phyloP scores from a whole-genome alignment of 352 stramenopile species.

The Phytophthora sansomeana region DNA sequence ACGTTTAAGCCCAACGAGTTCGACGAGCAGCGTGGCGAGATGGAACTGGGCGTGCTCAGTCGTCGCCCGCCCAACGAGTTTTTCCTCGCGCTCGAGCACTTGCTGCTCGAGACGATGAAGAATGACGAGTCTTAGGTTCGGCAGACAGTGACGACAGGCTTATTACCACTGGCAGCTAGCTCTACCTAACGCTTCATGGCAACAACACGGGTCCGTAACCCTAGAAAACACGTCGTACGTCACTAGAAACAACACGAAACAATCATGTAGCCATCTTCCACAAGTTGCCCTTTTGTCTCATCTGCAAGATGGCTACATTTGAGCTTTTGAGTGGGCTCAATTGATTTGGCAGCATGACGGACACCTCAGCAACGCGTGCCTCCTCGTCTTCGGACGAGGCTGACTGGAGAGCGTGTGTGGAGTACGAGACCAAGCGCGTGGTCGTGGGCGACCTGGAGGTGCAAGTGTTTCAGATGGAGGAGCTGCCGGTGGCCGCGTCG shows the following conservation, averaged over 20 bases:
- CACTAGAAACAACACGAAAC: not conserved
- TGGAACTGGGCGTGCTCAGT: slow-evolving; percentile 64
- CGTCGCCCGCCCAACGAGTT: slow-evolving; percentile 71
- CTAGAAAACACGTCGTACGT: slow-evolving; percentile 12
- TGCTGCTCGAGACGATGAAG: slow-evolving; percentile 37
- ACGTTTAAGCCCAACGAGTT: slow-evolving; percentile 64
- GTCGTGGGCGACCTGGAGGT: slow-evolving; percentile 50
- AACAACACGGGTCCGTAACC: slow-evolving; percentile 18
- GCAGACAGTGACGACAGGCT: not conserved
- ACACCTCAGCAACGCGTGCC: slow-evolving; percentile 3
- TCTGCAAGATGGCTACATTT: slow-evolving; percentile 24
- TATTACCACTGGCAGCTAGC: slow-evolving; percentile 16
- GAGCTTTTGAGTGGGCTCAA: slow-evolving; percentile 23
- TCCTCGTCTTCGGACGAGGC: slow-evolving; percentile 49
- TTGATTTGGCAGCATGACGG: slow-evolving; percentile 14
- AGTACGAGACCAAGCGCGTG: slow-evolving; percentile 64
- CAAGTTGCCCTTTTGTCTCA: not conserved
- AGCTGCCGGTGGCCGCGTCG: slow-evolving; percentile 58
- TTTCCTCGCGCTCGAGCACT: slow-evolving; percentile 57
- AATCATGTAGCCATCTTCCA: slow-evolving; percentile 10
- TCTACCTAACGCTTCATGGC: slow-evolving; percentile 20
- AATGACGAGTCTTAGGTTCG: slow-evolving; percentile 22
- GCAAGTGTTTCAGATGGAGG: slow-evolving; percentile 67
- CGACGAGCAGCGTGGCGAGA: slow-evolving; percentile 64
- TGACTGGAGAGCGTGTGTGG: slow-evolving; percentile 60